Percentiles rank a stretch among this genome's conserved stretches.
Evolutionary conservation across 345 rosid genomes (phyloP).

Genomic region (Cochlearia excelsa): DNA sequence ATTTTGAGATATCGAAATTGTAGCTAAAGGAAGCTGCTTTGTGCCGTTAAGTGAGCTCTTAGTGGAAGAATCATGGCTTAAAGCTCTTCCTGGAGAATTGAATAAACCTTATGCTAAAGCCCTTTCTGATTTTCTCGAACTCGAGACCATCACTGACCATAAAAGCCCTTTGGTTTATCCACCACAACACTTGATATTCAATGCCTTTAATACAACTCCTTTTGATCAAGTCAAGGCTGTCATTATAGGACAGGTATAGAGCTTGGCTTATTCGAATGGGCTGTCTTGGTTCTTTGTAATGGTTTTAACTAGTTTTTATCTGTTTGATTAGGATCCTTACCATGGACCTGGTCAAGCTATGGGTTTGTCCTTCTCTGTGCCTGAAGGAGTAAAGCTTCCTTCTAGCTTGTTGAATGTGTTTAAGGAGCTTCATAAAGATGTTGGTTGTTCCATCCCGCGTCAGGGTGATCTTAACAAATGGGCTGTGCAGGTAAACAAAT

Average conservation of each 20-base stretch:
- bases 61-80: conserved; percentile 80
- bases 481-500: conserved; percentile 69
- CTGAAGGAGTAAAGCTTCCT: conserved; percentile 71
- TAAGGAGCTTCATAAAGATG: conserved; percentile 81
- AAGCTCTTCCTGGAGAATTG: conserved; percentile 65
- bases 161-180: conserved; percentile 53
- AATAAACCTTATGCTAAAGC: conserved; percentile 59
- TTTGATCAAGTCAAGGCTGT: conserved; percentile 77
- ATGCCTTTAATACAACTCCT: conserved; percentile 75
- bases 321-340: conserved; percentile 65
- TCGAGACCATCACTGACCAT: conserved; percentile 40
- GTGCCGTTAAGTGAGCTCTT: conserved; percentile 75
- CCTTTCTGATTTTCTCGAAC: conserved; percentile 58
- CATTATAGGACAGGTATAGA: conserved; percentile 72
- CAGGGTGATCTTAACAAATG: conserved; percentile 86
- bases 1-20: conserved; percentile 10
- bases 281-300: neutral
- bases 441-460: conserved; percentile 81
- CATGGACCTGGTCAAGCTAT: conserved; percentile 97
- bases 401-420: conserved; percentile 84
- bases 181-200: conserved; percentile 75
- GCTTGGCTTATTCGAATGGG: neutral
- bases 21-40: conserved; percentile 42
- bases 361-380: conserved; percentile 96
- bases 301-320: neutral